Conservation (phyloP, 2,329 filamentous ascomycete species). For the Lecanosticta acicola region DNA sequence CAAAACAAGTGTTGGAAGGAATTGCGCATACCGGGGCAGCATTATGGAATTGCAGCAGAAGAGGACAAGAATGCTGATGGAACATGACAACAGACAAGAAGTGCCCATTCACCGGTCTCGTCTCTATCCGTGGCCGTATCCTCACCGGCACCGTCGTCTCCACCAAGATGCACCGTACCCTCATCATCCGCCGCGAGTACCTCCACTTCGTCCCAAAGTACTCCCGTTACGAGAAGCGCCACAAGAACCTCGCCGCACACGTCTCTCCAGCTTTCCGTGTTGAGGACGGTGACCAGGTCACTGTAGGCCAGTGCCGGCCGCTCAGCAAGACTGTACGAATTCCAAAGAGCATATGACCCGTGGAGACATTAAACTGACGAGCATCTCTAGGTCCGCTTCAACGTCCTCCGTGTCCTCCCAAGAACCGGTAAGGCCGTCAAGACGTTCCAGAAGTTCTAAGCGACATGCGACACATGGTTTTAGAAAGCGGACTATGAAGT, state of each 20-base stretch:
- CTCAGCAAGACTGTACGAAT: constrained; percentile 96
- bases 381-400: constrained; percentile 79
- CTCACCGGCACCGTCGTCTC: constrained; percentile 97
- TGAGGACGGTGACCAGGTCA: constrained; percentile 98
- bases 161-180: constrained; percentile 99
- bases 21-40: not conserved
- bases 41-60: constrained; percentile 2
- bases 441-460: constrained; percentile 97
- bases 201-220: constrained; percentile 99
- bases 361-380: too few species aligned
- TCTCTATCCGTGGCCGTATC: constrained; percentile 99
- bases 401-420: constrained; percentile 97
- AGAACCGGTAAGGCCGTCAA: constrained; percentile 96
- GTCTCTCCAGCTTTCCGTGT: constrained; percentile 99
- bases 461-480: constrained; percentile 18
- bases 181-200: constrained; percentile 99
- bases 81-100: constrained; percentile 79
- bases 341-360: too few species aligned
- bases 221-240: constrained; percentile 99
- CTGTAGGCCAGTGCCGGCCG: constrained; percentile 98
- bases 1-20: not conserved
- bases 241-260: constrained; percentile 99
- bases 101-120: constrained; percentile 98
- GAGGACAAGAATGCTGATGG: constrained; percentile 3
- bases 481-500: constrained; percentile 4